Conservation (phyloP, 768 basidiomycete species). For the Tulasnella sp. region DNA sequence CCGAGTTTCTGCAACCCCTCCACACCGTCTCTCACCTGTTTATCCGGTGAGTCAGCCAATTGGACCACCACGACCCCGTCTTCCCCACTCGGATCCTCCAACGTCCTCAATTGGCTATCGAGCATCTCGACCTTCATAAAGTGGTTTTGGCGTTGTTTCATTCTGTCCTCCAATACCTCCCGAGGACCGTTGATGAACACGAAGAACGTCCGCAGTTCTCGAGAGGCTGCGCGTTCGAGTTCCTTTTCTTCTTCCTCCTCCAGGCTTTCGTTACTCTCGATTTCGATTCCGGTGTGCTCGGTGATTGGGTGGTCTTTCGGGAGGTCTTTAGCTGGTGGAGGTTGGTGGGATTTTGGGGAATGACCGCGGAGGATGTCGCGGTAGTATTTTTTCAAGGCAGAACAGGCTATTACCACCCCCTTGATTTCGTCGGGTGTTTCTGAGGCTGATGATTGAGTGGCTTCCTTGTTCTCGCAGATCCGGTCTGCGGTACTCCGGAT, state of each 20-base stretch:
- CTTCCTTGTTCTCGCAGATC: slow-evolving; percentile 30
- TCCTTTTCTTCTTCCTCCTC: background rate
- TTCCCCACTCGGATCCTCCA: slow-evolving; percentile 63
- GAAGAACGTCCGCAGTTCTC: slow-evolving; percentile 56
- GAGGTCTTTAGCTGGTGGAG: slow-evolving; percentile 7
- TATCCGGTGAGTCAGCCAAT: slow-evolving; percentile 44
- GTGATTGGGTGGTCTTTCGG: background rate
- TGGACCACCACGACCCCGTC: slow-evolving; percentile 58
- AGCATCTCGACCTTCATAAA: slow-evolving; percentile 82
- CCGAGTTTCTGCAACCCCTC: slow-evolving; percentile 32
- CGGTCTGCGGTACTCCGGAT: slow-evolving; percentile 60
- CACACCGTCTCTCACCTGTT: slow-evolving; percentile 46
- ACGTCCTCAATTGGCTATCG: slow-evolving; percentile 61
- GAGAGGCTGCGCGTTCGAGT: slow-evolving; percentile 22
- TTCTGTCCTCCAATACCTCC: slow-evolving; percentile 52
- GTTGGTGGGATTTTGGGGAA: slow-evolving; percentile 5
- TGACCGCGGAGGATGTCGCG: slow-evolving; percentile 71
- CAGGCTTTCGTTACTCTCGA: slow-evolving; percentile 21
- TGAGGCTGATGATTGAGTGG: slow-evolving; percentile 16
- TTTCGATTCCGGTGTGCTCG: background rate
- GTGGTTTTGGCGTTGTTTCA: slow-evolving; percentile 58
- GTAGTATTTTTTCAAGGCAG: slow-evolving; percentile 72
- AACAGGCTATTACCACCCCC: slow-evolving; percentile 81
- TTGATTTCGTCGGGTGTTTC: slow-evolving; percentile 16
- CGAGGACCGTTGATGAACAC: slow-evolving; percentile 64